Evolutionary conservation across 192 early-diverging fungal species (phyloP).

Genomic region (Backusella macrospora): DNA sequence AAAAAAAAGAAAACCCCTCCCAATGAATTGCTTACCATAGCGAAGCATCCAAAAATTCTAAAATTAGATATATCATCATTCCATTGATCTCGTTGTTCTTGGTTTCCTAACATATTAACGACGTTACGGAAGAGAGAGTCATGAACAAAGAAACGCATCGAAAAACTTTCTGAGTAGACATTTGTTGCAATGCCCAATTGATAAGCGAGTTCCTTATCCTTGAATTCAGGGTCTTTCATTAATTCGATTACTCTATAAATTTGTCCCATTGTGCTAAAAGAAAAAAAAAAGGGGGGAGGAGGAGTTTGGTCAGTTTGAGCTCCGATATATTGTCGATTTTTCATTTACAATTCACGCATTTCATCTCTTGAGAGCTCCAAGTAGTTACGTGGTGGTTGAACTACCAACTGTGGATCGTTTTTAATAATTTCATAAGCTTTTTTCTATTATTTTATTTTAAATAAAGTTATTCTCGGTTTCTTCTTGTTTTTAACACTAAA

Average conservation of each 20-base stretch:
- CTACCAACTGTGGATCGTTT: constrained; percentile 53
- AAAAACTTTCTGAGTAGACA: constrained; percentile 57
- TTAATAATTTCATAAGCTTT: constrained; percentile 51
- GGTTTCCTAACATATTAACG: constrained; percentile 58
- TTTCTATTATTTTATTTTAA: background rate
- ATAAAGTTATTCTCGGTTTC: background rate
- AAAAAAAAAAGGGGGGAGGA: background rate
- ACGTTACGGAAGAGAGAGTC: constrained; percentile 61
- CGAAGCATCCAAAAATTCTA: constrained; percentile 64
- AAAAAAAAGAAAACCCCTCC: background rate
- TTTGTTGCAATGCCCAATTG: constrained; percentile 4
- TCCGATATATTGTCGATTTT: background rate
- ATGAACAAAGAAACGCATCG: constrained; percentile 65
- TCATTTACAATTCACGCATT: constrained; percentile 54
- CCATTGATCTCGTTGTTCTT: constrained; percentile 59
- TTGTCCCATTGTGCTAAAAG: constrained; percentile 53
- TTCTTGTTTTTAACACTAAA: background rate
- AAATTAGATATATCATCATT: constrained; percentile 54
- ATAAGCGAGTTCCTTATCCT: background rate
- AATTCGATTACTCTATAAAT: constrained; percentile 48
- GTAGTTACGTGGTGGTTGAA: constrained; percentile 49
- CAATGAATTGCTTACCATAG: constrained; percentile 50
- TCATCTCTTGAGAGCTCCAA: constrained; percentile 50
- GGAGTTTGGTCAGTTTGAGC: background rate
- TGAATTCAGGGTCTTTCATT: constrained; percentile 26